Evolutionary conservation across 2,329 filamentous ascomycete genomes (phyloP), one percentile per base, ranked within the genome.

Genomic region (Fusarium compactum): DNA sequence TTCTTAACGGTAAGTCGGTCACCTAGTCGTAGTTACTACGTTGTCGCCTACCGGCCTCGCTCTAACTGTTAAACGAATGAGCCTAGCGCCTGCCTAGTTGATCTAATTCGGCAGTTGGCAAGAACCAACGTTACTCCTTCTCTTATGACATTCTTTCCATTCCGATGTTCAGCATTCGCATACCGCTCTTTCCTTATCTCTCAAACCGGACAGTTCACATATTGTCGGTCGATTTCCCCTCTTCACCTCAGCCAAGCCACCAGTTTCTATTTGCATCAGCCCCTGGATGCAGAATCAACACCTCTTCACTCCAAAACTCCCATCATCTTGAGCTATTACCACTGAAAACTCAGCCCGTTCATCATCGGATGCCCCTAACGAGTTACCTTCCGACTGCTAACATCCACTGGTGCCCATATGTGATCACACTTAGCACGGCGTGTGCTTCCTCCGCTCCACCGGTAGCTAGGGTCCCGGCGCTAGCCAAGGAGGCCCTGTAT

Each of bases 271-370:
- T 53, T 55, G 52, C 69, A 62, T 62, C 30, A 15, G 46, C 54
- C 52, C 45, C 41, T 54, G 59, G 64, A 56, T 51, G 15, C 24
- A 46, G 45, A 58, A 48, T 40, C 43, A 46, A 27, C 38, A 34
- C 38, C 45, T 58, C 41, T 61, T 40, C 44, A 38, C 64, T 60
- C 46, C 55, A 52, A 18, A 47, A 54, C 50, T 61, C 58, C 38
- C 58, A 61, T 62, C 66, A 50, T 54, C 38, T 52, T 47, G 53
- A 44, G 25, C 34, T 27, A 44, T 62, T 53, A 68, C 63, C 70
- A 74, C 68, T 64, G 65, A 68, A 60, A 45, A 47, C 54, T 74
- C 60, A 74, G 69, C 72, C 72, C 70, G 68, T 62, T 40, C 27
- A 65, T 58, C 34, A 30, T 55, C 58, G 70, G 72, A 67, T 69